A percentile compares a stretch with the other conserved stretches of the same genome.
Conservation (phyloP, 352 stramenopile species). For the Globisporangium paroecandrum region DNA sequence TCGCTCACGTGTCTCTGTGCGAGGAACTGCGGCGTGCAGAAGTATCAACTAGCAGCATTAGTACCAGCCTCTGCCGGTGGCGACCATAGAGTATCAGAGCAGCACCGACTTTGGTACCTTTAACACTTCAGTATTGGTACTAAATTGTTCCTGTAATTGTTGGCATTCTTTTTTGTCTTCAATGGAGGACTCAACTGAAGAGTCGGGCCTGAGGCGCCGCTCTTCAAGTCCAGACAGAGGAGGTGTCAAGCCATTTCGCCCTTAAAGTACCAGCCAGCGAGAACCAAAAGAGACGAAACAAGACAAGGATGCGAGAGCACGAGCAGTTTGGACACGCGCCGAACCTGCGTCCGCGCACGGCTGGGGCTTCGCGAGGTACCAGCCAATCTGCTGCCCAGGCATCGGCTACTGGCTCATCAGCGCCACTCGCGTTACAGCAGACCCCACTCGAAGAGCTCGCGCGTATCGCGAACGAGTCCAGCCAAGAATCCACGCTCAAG, state of each 20-base stretch:
- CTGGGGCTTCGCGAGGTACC: slow-evolving; percentile 15
- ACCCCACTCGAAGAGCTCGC: slow-evolving; percentile 20
- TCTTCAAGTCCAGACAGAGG: not conserved
- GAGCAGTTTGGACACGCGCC: slow-evolving; percentile 45
- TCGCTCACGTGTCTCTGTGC: slow-evolving; percentile 40
- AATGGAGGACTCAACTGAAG: not conserved
- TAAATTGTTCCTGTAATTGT: not conserved
- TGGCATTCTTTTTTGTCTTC: not conserved
- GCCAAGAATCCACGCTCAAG: slow-evolving; percentile 5
- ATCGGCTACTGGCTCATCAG: not conserved
- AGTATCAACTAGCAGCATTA: slow-evolving; percentile 9
- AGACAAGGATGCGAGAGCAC: slow-evolving; percentile 35
- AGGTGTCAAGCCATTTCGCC: not conserved
- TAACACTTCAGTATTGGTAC: not conserved
- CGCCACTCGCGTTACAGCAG: not conserved
- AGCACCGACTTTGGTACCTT: slow-evolving; percentile 1
- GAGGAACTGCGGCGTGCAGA: slow-evolving; percentile 22
- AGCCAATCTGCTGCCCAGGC: not conserved
- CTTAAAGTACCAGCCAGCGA: not conserved
- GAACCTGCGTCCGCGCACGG: slow-evolving; percentile 50
- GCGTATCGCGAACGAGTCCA: slow-evolving; percentile 10
- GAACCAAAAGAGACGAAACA: not conserved
- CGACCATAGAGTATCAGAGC: not conserved
- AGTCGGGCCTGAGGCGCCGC: not conserved
- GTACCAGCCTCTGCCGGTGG: not conserved